Percentiles rank a stretch among this genome's conserved stretches.
Evolutionary conservation across 768 basidiomycete genomes (phyloP).

Genomic region (Trametes coccinea): DNA sequence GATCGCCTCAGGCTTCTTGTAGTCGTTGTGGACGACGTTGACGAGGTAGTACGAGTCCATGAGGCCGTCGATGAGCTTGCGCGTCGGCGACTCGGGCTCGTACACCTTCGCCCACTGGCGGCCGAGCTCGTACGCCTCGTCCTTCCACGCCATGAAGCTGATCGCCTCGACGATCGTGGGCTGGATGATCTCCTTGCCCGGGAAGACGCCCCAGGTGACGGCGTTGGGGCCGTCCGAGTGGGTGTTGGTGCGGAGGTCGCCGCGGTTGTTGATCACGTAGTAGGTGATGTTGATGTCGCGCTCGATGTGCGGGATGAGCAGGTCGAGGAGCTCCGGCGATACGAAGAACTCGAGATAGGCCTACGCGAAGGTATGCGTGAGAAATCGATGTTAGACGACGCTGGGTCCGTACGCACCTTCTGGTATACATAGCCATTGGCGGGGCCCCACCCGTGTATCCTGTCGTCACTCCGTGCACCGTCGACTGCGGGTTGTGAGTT

Average conservation of each 20-base stretch:
- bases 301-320: constrained; percentile 80
- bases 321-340: constrained; percentile 65
- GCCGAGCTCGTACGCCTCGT: constrained; percentile 93
- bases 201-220: constrained; percentile 99
- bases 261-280: constrained; percentile 95
- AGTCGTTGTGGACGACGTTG: constrained; percentile 96
- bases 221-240: constrained; percentile 96
- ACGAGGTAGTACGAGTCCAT: constrained; percentile 87
- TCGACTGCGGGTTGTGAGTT: constrained; percentile 97
- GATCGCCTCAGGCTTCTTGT: constrained; percentile 81
- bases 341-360: constrained; percentile 98
- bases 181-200: constrained; percentile 93
- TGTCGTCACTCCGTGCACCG: constrained; percentile 82
- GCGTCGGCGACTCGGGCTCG: constrained; percentile 71
- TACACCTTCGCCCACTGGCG: constrained; percentile 89
- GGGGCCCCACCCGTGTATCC: constrained; percentile 91
- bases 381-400: too few species aligned
- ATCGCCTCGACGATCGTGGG: constrained; percentile 97
- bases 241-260: constrained; percentile 92
- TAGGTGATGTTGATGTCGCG: constrained; percentile 89
- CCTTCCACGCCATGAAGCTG: constrained; percentile 99
- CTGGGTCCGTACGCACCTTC: constrained; percentile 52
- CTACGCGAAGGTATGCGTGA: constrained; percentile 38
- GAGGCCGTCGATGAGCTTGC: constrained; percentile 71
- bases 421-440: constrained; percentile 94